Evolutionary conservation across 2,329 filamentous ascomycete genomes (phyloP).

Genomic region (Xylariaceae sp.): DNA sequence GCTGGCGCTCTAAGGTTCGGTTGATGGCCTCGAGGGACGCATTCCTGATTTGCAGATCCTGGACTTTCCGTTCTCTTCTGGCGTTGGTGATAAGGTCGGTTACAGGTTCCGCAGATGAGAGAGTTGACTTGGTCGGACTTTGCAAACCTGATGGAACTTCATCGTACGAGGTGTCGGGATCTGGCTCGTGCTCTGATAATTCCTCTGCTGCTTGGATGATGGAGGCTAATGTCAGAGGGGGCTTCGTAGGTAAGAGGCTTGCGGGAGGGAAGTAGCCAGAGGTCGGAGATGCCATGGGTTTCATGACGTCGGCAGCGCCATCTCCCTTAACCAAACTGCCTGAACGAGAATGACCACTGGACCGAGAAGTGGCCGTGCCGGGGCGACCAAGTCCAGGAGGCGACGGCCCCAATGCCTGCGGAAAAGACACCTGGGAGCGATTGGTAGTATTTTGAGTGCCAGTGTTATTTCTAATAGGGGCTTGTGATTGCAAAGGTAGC

Average conservation of each 20-base stretch:
- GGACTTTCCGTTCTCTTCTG: constrained; percentile 88
- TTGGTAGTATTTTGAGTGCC: constrained; percentile 31
- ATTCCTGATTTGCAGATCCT: constrained; percentile 96
- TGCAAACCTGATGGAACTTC: constrained; percentile 47
- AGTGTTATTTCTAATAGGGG: constrained; percentile 27
- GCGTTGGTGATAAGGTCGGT: constrained; percentile 87
- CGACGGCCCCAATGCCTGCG: constrained; percentile 45
- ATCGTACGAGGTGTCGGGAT: constrained; percentile 39
- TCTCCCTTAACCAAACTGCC: constrained; percentile 44
- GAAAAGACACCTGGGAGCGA: constrained; percentile 44
- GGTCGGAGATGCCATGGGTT: constrained; percentile 37
- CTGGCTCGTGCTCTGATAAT: constrained; percentile 45
- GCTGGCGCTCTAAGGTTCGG: constrained; percentile 84
- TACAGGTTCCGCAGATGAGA: constrained; percentile 63
- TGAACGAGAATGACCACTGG: constrained; percentile 48
- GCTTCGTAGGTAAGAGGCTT: constrained; percentile 42
- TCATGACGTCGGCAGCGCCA: constrained; percentile 22
- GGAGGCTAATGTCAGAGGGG: constrained; percentile 57
- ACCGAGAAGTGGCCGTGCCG: constrained; percentile 49
- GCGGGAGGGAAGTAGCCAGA: constrained; percentile 43
- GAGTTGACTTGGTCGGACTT: constrained; percentile 64
- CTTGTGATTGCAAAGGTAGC: constrained; percentile 33
- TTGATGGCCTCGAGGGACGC: constrained; percentile 96
- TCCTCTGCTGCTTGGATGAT: constrained; percentile 64
- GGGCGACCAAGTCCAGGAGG: constrained; percentile 48